These are phyloP conservation scores for Stephania yunnanensis DNA, from an alignment of 164 flowering plant species.

Conservation along the genomic window DNA sequence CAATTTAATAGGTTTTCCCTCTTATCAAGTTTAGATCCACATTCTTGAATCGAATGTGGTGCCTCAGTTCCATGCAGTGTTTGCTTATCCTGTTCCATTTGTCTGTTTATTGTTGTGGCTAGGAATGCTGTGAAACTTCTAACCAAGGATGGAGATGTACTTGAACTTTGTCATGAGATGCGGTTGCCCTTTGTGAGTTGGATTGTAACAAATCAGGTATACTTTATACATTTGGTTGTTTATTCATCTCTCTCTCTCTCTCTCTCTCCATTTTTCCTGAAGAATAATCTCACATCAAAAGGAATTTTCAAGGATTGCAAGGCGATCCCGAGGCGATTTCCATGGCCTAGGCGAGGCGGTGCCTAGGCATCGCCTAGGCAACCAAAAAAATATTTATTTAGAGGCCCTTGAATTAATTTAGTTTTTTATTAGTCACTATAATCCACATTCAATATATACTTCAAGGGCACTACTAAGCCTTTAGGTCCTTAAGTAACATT, in stretches of 20 bases:
- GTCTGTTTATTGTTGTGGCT: constrained; percentile 12
- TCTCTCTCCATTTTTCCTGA: too few relatives aligned
- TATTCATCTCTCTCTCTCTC: not conserved
- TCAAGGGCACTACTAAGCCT: too few relatives aligned
- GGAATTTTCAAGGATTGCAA: too few relatives aligned
- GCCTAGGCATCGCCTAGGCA: too few relatives aligned
- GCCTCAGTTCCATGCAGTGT: not conserved
- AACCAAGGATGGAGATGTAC: constrained; percentile 78
- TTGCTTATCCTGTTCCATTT: not conserved
- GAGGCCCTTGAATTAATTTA: too few relatives aligned
- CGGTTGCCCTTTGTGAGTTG: constrained; percentile 77
- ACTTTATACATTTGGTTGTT: not conserved
- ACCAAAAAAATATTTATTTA: too few relatives aligned
- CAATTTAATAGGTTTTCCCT: constrained; percentile 44
- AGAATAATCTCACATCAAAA: too few relatives aligned
- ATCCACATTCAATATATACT: too few relatives aligned
- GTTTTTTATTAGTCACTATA: too few relatives aligned
- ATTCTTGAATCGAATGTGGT: constrained; percentile 1
- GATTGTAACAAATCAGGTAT: constrained; percentile 65
- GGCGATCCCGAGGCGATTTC: too few relatives aligned
- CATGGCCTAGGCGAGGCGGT: too few relatives aligned
- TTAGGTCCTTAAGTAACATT: too few relatives aligned
- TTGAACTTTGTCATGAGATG: constrained; percentile 85
- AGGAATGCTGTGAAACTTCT: constrained; percentile 81
- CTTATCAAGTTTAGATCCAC: not conserved